A percentile compares a stretch with the other conserved stretches of the same genome.
phyloP scores from a whole-genome alignment of 768 basidiomycete species.

The Lenzites betulinus region DNA sequence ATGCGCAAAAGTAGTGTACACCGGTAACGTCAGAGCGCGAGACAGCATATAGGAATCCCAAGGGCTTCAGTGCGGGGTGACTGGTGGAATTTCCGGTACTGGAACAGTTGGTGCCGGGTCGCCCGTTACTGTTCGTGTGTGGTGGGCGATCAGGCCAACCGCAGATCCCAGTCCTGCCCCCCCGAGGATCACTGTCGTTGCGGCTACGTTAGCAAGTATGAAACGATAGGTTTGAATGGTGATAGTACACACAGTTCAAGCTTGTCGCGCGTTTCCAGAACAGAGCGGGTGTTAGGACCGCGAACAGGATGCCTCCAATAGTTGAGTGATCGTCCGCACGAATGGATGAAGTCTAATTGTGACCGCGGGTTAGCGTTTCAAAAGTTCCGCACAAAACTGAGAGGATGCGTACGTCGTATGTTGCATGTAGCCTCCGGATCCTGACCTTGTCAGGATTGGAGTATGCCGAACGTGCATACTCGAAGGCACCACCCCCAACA shows the following conservation, averaged over 20 bases:
- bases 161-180: conserved; percentile 70
- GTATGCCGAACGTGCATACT: conserved; percentile 60
- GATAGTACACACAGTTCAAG: conserved; percentile 61
- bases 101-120: conserved; percentile 47
- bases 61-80: not conserved
- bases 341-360: conserved; percentile 51
- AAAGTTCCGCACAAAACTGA: not conserved
- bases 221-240: not conserved
- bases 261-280: conserved; percentile 69
- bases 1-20: no score
- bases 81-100: conserved; percentile 34
- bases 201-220: conserved; percentile 1
- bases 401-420: conserved; percentile 57
- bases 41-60: no score
- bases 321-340: conserved; percentile 75
- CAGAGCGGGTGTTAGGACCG: conserved; percentile 65
- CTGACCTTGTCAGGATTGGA: conserved; percentile 52
- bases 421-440: conserved; percentile 48
- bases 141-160: conserved; percentile 60
- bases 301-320: conserved; percentile 67
- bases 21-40: no score
- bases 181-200: conserved; percentile 60
- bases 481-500: conserved; percentile 53
- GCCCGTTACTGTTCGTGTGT: conserved; percentile 53
- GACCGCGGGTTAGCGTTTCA: not conserved